Conservation (phyloP, 2,329 filamentous ascomycete genomes). For the Pezicula neosporulosa region DNA sequence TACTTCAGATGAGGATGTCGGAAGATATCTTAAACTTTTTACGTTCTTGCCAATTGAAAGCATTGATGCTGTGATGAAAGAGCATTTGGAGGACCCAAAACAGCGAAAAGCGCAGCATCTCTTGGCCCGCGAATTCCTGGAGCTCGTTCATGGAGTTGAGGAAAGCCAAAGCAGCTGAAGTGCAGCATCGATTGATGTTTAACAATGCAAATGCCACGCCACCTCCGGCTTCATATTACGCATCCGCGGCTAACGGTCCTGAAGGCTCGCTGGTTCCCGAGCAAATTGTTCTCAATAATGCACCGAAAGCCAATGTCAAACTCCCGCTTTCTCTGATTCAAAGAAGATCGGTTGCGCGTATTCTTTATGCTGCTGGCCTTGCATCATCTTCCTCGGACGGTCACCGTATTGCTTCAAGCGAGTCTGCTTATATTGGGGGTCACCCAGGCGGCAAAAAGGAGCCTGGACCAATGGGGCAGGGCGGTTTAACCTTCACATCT, state of each 20-base stretch:
- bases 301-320: conserved; percentile 50
- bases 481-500: conserved; percentile 56
- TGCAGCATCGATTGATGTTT: conserved; percentile 49
- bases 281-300: conserved; percentile 37
- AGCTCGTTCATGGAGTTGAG: conserved; percentile 69
- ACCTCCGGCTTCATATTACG: conserved; percentile 4
- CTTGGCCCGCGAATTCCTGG: conserved; percentile 78
- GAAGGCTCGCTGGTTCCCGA: neutral
- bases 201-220: conserved; percentile 22
- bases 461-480: conserved; percentile 37
- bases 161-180: conserved; percentile 61
- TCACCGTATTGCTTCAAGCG: conserved; percentile 49
- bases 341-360: conserved; percentile 50
- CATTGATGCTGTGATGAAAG: conserved; percentile 65
- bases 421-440: conserved; percentile 60
- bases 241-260: conserved; percentile 1
- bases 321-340: conserved; percentile 56
- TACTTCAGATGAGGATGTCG: conserved; percentile 76
- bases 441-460: conserved; percentile 38
- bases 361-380: conserved; percentile 59
- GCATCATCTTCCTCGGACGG: conserved; percentile 53
- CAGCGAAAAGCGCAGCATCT: conserved; percentile 78
- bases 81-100: conserved; percentile 65
- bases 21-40: conserved; percentile 80
- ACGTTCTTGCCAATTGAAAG: conserved; percentile 75